Base-by-base conservation (phyloP, 2,329 filamentous ascomycete genomes). In the Trichoderma endophyticum region DNA sequence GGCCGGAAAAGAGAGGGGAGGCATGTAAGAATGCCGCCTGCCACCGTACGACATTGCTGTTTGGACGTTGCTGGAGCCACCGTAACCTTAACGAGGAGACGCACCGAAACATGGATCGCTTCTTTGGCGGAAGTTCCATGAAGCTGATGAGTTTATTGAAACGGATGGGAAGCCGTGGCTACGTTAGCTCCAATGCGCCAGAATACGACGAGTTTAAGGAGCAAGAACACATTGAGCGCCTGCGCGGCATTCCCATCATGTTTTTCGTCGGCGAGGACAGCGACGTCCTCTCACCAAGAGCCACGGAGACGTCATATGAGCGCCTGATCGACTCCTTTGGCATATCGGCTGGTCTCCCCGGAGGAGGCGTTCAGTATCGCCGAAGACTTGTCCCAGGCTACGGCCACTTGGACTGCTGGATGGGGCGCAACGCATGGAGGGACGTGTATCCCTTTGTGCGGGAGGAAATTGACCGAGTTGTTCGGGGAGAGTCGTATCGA, bases 61-160 rank as follows among this genome's bases (percentile, higher is more conserved):
- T 91, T 75, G 90, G 89, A 43, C 85, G 88, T 73, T 80, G 73
- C 79, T 92, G 89, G 89, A 89, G 86, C 76, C 90, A 92, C 79
- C 78, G 75, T 4, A 91, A 92, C 78, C 84, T 92, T 34, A 91
- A 91, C 80, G 87, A 88, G 80, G 88, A 86, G 3, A 92, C 90
- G 2, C 90, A 92, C 79, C 81, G 85, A 0, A 86, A 90, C 76
- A 86, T 91, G 61, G 85, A 89, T 77, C 84, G 86, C 36, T 89
- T 91, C 80, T 87, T 92, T 71, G 87, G 87, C 75, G 90, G 90
- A 69, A 86, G 89, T 68, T 88, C 87, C 78, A 90, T 90, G 87
- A 84, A 83, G 1, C 80, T 87, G 73, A 82, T 91, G 64, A 78
- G 84, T 43, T 81, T 89, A 71, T 83, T 91, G 12, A 89, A 90